Evolutionary conservation across 768 basidiomycete genomes (phyloP), one percentile per base, ranked within the genome.

Genomic region (Trichaptum fuscoviolaceum): DNA sequence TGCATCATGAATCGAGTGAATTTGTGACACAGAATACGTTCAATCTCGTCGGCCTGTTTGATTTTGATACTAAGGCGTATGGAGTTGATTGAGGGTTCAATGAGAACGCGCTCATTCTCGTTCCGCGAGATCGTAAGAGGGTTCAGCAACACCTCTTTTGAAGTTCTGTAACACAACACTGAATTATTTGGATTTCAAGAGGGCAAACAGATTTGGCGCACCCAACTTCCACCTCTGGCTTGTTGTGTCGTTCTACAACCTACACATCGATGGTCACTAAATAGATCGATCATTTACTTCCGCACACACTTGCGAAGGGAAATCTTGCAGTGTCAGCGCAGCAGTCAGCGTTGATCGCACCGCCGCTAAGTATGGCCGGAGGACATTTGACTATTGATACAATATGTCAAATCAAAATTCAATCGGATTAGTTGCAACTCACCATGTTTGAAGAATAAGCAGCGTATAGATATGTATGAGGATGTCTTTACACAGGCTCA

Each of bases 1-100:
- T 96, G 95, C 90, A 95, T 98, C 94, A 99, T 92, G 81, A 99
- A 99, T 64, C 97, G 85, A 24, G 95, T 97, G 77, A 99, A 99
- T 77, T 99, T 95, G 81, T 98, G 93, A 75, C 96, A 97, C 52
- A 99, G 82, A 71, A 99, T 97, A 63, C 91, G 87, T 75, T 99
- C 97, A 68, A 98, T 96, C 80, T 99, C 97, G 77, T 99, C 97
- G 35, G 97, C 95, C 76, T 99, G 97, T 77, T 99, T 99, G 76
- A 99, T 98, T 82, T 90, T 95, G 80, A 99, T 99, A 78, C 92
- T 95, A 67, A 99, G 83, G 57, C 97, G 89, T 75, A 99, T 93
- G 1, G 95, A 96, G 80, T 99, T 99, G 79, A 99, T 87, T 1
- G 94, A 95, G 1, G 97, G 91, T 77, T 99, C 97, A 79, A 99